phyloP scores from a whole-genome alignment of 1,284 basidiomycete species.

The Paramarasmius palmivorus region DNA sequence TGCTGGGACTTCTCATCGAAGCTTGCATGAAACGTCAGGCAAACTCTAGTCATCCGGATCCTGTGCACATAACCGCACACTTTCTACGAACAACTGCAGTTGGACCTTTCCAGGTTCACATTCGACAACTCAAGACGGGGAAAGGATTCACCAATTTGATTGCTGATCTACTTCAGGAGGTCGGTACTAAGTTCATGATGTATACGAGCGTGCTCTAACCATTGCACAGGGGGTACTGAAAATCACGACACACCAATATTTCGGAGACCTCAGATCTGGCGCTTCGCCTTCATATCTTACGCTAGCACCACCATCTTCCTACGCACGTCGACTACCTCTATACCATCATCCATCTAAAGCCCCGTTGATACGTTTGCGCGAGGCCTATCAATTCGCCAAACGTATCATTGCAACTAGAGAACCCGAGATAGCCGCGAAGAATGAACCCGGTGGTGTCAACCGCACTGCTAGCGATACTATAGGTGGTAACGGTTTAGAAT shows the following conservation, averaged over 20 bases:
- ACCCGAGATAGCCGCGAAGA: constrained; percentile 36
- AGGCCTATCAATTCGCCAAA: constrained; percentile 34
- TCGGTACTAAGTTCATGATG: constrained; percentile 24
- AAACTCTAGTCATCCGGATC: constrained; percentile 46
- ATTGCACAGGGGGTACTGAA: constrained; percentile 40
- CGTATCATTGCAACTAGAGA: constrained; percentile 43
- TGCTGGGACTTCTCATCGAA: constrained; percentile 52
- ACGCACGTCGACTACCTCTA: constrained; percentile 57
- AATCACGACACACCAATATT: constrained; percentile 55
- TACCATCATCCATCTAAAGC: constrained; percentile 47
- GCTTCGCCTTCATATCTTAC: constrained; percentile 22
- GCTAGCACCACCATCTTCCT: constrained; percentile 49
- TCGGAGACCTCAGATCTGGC: constrained; percentile 42
- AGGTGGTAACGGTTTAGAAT: constrained; percentile 51
- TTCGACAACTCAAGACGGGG: constrained; percentile 47
- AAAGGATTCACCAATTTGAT: constrained; percentile 52
- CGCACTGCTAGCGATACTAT: constrained; percentile 37
- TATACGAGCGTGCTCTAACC: neutral
- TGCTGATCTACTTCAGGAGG: constrained; percentile 54
- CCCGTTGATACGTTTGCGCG: constrained; percentile 19
- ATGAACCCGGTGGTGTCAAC: constrained; percentile 32
- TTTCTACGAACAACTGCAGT: constrained; percentile 47
- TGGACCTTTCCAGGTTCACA: constrained; percentile 44
- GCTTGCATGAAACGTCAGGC: constrained; percentile 53
- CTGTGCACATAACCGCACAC: constrained; percentile 59